phyloP scores from a whole-genome alignment of 805 yeast genomes.

The Ogataea paraovalis region DNA sequence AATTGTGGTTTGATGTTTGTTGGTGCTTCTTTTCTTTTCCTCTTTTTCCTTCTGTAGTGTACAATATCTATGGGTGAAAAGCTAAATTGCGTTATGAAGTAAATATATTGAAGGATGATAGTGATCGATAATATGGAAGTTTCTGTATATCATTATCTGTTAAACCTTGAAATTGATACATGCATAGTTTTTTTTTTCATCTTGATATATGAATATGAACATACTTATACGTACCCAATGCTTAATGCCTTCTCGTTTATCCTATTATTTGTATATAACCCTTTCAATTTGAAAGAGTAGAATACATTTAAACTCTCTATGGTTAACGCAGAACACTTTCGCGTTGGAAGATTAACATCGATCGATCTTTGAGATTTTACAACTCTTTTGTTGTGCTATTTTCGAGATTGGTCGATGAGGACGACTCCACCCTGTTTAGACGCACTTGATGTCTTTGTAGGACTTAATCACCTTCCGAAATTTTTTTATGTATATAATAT shows the following conservation, averaged over 20 bases:
- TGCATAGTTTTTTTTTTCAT: too few species aligned
- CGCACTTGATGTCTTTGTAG: constrained; percentile 18
- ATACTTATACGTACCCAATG: constrained; percentile 10
- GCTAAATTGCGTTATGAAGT: background rate
- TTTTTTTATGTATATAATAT: background rate
- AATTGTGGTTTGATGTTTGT: too few species aligned
- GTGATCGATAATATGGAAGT: background rate
- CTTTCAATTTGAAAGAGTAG: constrained; percentile 7
- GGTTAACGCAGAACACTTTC: constrained; percentile 23
- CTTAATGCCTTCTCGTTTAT: constrained; percentile 22
- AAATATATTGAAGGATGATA: background rate
- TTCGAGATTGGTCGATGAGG: constrained; percentile 8
- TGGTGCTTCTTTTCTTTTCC: too few species aligned
- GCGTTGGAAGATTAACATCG: constrained; percentile 22
- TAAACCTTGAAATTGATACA: too few species aligned
- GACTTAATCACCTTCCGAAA: constrained; percentile 29
- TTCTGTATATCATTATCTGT: background rate
- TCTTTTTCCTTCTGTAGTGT: too few species aligned
- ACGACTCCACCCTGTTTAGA: constrained; percentile 27
- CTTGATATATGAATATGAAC: too few species aligned
- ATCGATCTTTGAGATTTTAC: background rate
- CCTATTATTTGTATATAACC: constrained; percentile 12
- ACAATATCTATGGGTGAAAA: too few species aligned
- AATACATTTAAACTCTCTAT: constrained; percentile 8
- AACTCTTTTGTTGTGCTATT: background rate